Percentiles rank a stretch among this genome's conserved stretches.
phyloP scores from a whole-genome alignment of 2,329 filamentous ascomycete species.

The Aureobasidium melanogenum region DNA sequence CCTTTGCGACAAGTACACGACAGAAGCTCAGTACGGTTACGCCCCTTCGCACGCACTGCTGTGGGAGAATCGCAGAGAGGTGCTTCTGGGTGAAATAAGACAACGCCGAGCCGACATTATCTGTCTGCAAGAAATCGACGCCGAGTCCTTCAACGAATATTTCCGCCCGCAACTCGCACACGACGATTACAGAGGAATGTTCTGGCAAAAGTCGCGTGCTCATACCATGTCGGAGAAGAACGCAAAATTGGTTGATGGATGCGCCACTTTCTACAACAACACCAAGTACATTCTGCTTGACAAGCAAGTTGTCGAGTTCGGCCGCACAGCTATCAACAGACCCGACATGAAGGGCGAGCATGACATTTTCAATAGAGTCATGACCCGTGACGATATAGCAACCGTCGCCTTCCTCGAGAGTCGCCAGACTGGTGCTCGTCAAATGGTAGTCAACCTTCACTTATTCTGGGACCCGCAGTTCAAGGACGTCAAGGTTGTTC shows the following conservation, averaged over 20 bases:
- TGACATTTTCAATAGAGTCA: slow-evolving; percentile 96
- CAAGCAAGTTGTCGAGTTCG: slow-evolving; percentile 89
- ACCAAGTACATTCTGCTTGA: slow-evolving; percentile 82
- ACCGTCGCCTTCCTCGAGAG: slow-evolving; percentile 91
- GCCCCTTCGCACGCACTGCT: slow-evolving; percentile 70
- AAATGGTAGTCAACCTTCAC: slow-evolving; percentile 92
- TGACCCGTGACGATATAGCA: slow-evolving; percentile 96
- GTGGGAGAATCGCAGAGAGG: slow-evolving; percentile 79
- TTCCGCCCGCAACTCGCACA: slow-evolving; percentile 81
- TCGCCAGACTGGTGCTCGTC: slow-evolving; percentile 73
- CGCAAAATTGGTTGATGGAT: slow-evolving; percentile 84
- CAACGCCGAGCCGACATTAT: slow-evolving; percentile 78
- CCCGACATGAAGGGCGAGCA: slow-evolving; percentile 96
- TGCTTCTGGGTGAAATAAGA: slow-evolving; percentile 75
- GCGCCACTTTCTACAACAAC: slow-evolving; percentile 92
- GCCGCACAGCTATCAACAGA: slow-evolving; percentile 82
- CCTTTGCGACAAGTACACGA: slow-evolving; percentile 88
- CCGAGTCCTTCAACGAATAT: slow-evolving; percentile 83
- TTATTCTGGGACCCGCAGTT: slow-evolving; percentile 88
- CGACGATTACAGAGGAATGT: slow-evolving; percentile 86
- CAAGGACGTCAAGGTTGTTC: slow-evolving; percentile 91
- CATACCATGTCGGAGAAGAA: slow-evolving; percentile 89
- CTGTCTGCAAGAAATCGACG: slow-evolving; percentile 88
- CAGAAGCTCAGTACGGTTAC: slow-evolving; percentile 77
- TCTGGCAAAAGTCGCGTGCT: slow-evolving; percentile 82